Conservation (phyloP, 805 yeast species). For the Ogataea paradorogensis region DNA sequence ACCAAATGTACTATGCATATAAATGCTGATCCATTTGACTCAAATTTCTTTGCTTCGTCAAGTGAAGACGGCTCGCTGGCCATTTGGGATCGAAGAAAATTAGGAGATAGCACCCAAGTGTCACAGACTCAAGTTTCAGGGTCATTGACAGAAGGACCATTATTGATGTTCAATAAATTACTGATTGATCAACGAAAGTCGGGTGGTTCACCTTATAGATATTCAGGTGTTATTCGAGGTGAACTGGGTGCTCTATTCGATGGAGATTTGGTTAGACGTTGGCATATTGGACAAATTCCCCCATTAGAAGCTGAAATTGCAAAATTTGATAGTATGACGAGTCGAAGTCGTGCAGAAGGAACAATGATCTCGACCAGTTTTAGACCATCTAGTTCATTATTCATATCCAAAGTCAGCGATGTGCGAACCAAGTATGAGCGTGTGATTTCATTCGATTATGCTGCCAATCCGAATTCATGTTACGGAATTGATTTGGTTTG, state of each 20-base stretch:
- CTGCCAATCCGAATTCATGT: conserved; percentile 47
- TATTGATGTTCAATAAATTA: conserved; percentile 57
- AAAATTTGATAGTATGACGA: conserved; percentile 21
- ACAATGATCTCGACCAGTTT: conserved; percentile 9
- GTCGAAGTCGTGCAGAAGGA: conserved; percentile 19
- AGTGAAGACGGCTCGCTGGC: conserved; percentile 84
- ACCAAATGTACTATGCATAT: conserved; percentile 71
- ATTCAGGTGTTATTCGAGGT: conserved; percentile 60
- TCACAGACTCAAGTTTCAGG: conserved; percentile 13
- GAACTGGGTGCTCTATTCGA: conserved; percentile 79
- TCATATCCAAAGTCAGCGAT: conserved; percentile 75
- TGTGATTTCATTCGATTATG: conserved; percentile 82
- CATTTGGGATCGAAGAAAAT: conserved; percentile 74
- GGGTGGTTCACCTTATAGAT: conserved; percentile 62
- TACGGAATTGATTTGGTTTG: conserved; percentile 70
- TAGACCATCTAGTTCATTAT: conserved; percentile 51
- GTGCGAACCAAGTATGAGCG: conserved; percentile 73
- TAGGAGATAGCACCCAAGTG: conserved; percentile 30
- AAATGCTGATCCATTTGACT: conserved; percentile 64
- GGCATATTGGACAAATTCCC: conserved; percentile 69
- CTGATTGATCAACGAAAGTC: conserved; percentile 58
- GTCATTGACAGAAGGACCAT: conserved; percentile 47
- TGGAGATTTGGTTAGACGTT: conserved; percentile 74
- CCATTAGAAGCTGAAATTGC: conserved; percentile 26
- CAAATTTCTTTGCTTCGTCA: conserved; percentile 65